A percentile compares a stretch with the other conserved stretches of the same genome.
Evolutionary conservation across 495 filamentous ascomycete genomes (phyloP).

Genomic region (Pyronema omphalodes): DNA sequence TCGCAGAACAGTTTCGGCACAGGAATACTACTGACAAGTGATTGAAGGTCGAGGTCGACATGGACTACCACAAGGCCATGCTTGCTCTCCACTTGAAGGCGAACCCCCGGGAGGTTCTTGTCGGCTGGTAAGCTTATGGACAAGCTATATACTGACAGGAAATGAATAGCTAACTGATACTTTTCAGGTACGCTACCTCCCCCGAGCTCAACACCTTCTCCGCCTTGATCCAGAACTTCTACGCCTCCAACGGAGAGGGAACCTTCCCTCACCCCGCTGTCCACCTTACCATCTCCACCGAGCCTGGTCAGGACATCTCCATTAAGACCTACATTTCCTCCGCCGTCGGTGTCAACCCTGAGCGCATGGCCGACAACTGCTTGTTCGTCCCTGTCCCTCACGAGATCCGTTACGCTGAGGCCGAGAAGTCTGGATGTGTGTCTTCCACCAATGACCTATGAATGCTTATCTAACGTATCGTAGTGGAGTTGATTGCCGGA

Average conservation of each 20-base stretch:
- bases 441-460: neutral
- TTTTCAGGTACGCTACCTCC: slow-evolving; percentile 62
- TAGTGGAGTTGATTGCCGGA: slow-evolving; percentile 57
- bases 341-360: slow-evolving; percentile 82
- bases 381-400: slow-evolving; percentile 92
- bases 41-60: slow-evolving; percentile 75
- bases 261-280: slow-evolving; percentile 93
- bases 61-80: slow-evolving; percentile 99
- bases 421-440: slow-evolving; percentile 60
- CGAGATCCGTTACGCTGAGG: slow-evolving; percentile 75
- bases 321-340: slow-evolving; percentile 83
- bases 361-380: slow-evolving; percentile 84
- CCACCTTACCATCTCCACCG: slow-evolving; percentile 82
- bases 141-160: neutral
- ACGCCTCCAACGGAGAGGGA: slow-evolving; percentile 85
- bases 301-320: slow-evolving; percentile 64
- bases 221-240: slow-evolving; percentile 98
- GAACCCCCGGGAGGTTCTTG: slow-evolving; percentile 78
- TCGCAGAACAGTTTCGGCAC: neutral
- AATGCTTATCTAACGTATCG: neutral
- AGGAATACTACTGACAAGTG: neutral
- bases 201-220: slow-evolving; percentile 92
- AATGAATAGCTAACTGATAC: neutral
- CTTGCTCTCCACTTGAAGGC: slow-evolving; percentile 80
- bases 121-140: slow-evolving; percentile 47